These are phyloP conservation scores for Rhizoctonia solani DNA, from an alignment of 1,284 basidiomycete genomes.

Conservation along the genomic window DNA sequence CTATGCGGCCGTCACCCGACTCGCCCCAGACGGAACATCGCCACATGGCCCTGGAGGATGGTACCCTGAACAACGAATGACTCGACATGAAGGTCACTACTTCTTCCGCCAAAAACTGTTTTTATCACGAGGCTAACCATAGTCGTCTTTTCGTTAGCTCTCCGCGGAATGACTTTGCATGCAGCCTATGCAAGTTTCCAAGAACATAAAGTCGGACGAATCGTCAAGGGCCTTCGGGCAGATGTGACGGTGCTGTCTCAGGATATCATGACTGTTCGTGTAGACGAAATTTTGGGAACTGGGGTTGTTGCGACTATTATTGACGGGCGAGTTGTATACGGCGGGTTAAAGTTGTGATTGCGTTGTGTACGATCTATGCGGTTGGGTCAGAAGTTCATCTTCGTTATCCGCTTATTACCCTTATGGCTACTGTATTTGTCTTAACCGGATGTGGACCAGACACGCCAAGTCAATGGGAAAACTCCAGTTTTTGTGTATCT, in stretches of 20 bases:
- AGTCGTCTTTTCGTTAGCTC: no score
- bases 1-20: constrained; percentile 81
- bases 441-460: no score
- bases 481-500: no score
- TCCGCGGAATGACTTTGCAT: constrained; percentile 78
- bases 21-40: constrained; percentile 68
- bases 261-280: constrained; percentile 72
- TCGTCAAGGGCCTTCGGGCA: constrained; percentile 55
- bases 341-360: constrained; percentile 49
- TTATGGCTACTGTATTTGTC: no score
- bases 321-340: constrained; percentile 74
- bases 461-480: no score
- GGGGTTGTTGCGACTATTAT: constrained; percentile 75
- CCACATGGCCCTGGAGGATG: constrained; percentile 83
- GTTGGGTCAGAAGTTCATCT: no score
- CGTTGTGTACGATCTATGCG: no score
- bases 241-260: constrained; percentile 83
- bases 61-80: constrained; percentile 73
- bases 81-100: constrained; percentile 59
- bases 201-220: constrained; percentile 59
- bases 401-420: no score
- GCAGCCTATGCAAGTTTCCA: constrained; percentile 86
- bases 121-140: not conserved
- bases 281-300: constrained; percentile 68
- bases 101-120: not conserved